A percentile compares a stretch with the other conserved stretches of the same genome.
Evolutionary conservation across 768 basidiomycete genomes (phyloP).

Genomic region (Russula sp.): DNA sequence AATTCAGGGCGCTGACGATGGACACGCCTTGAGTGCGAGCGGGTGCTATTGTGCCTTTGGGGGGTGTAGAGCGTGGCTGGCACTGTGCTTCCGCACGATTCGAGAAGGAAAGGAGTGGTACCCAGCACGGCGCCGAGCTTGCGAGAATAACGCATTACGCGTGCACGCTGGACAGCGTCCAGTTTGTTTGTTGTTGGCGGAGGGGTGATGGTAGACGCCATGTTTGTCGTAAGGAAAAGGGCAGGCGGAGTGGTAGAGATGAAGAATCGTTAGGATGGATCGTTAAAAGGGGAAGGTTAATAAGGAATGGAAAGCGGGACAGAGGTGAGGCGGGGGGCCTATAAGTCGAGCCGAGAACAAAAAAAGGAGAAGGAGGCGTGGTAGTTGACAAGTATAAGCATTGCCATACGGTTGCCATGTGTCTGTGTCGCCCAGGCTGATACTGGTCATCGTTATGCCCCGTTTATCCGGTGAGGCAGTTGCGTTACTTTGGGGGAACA

Average conservation of each 20-base stretch:
- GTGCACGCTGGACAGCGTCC: constrained; percentile 25
- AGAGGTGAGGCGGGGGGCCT: constrained; percentile 7
- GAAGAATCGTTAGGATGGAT: neutral
- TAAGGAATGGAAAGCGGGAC: neutral
- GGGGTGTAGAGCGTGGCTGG: neutral
- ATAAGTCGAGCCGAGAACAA: constrained; percentile 11
- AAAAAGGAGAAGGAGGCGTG: neutral
- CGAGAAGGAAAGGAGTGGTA: constrained; percentile 28
- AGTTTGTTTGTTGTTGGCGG: constrained; percentile 27
- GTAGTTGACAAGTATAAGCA: neutral
- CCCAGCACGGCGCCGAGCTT: constrained; percentile 30
- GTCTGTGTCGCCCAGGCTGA: neutral
- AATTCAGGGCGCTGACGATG: constrained; percentile 21
- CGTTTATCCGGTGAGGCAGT: constrained; percentile 2
- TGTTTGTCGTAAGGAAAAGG: neutral
- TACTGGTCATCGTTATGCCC: constrained; percentile 7
- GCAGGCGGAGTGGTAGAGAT: neutral
- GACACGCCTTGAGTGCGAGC: constrained; percentile 11
- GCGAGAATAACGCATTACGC: constrained; percentile 29
- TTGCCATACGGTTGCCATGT: constrained; percentile 21
- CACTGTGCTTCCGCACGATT: constrained; percentile 18
- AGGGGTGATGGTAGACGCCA: constrained; percentile 10
- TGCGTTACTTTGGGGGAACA: constrained; percentile 5
- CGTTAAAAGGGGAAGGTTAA: neutral
- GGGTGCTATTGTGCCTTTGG: neutral